These are phyloP conservation scores for Begonia masoniana DNA, from an alignment of 306 rosid genomes.

Conservation along the genomic window DNA sequence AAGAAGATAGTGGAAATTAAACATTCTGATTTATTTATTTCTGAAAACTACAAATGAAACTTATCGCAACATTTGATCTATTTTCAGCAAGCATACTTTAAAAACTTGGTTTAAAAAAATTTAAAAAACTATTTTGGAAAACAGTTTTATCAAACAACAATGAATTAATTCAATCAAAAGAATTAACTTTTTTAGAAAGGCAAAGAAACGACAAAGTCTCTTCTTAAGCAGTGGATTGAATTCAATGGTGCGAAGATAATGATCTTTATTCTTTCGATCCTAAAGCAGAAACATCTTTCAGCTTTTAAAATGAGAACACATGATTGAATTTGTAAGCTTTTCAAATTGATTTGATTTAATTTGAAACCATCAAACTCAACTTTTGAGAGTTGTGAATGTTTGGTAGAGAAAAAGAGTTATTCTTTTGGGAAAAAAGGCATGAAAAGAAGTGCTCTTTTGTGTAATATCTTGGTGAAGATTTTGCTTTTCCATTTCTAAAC, in stretches of 20 bases:
- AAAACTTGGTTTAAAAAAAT: too few relatives aligned
- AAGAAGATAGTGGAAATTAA: too few relatives aligned
- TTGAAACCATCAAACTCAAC: constrained; percentile 40
- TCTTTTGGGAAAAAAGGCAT: constrained; percentile 66
- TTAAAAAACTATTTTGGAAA: too few relatives aligned
- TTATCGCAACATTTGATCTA: too few relatives aligned
- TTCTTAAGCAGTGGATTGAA: constrained; percentile 33
- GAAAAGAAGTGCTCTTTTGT: constrained; percentile 85
- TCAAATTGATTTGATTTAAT: constrained; percentile 23
- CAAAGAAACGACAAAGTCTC: constrained; percentile 68
- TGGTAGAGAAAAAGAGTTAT: constrained; percentile 65
- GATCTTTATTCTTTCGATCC: constrained; percentile 68
- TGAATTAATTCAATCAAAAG: too few relatives aligned
- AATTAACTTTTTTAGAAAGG: constrained; percentile 51
- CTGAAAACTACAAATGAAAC: too few relatives aligned
- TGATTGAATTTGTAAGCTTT: constrained; percentile 26
- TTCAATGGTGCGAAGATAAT: constrained; percentile 54
- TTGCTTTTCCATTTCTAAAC: constrained; percentile 51
- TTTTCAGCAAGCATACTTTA: too few relatives aligned
- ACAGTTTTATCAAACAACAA: too few relatives aligned
- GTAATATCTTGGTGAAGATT: constrained; percentile 74
- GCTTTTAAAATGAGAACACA: constrained; percentile 49
- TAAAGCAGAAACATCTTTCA: constrained; percentile 70
- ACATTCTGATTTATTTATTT: too few relatives aligned
- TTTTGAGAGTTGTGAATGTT: constrained; percentile 77